Evolutionary conservation across 2,329 filamentous ascomycete species (phyloP).

Genomic region (Cercospora zeae-maydis): DNA sequence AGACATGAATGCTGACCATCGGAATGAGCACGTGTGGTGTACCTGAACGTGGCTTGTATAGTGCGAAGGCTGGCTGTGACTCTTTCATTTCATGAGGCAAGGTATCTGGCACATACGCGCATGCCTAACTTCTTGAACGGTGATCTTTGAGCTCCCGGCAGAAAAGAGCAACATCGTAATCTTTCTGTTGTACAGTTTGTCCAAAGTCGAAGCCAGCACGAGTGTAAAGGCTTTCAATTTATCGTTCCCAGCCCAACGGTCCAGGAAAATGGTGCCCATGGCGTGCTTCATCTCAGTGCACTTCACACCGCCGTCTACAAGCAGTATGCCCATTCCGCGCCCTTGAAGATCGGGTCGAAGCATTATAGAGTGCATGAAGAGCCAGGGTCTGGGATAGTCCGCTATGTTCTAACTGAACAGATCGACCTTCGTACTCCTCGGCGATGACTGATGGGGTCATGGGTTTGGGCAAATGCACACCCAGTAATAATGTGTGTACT

Average conservation of each 20-base stretch:
- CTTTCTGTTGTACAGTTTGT: slow-evolving; percentile 9
- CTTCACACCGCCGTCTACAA: not conserved
- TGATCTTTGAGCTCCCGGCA: not conserved
- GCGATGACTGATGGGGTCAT: not conserved
- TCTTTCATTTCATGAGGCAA: no score
- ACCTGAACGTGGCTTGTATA: not conserved
- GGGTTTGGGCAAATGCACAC: not conserved
- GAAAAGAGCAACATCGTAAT: slow-evolving; percentile 17
- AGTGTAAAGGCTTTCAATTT: slow-evolving; percentile 16
- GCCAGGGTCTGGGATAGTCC: slow-evolving; percentile 4
- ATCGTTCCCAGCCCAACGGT: slow-evolving; percentile 18
- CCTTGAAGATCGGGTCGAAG: slow-evolving; percentile 12
- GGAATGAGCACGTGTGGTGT: not conserved
- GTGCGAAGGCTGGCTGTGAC: not conserved
- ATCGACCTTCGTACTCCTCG: not conserved
- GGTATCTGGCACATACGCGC: no score
- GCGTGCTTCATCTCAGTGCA: not conserved
- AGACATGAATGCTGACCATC: slow-evolving; percentile 1
- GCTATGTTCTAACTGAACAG: not conserved
- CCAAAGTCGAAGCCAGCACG: slow-evolving; percentile 10
- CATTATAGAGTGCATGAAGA: slow-evolving; percentile 17
- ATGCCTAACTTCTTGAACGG: not conserved
- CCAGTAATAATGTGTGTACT: not conserved
- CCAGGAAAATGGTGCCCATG: slow-evolving; percentile 13
- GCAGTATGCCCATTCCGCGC: slow-evolving; percentile 3